Conservation (phyloP, 805 yeast species). For the Blastobotrys mokoenaii region DNA sequence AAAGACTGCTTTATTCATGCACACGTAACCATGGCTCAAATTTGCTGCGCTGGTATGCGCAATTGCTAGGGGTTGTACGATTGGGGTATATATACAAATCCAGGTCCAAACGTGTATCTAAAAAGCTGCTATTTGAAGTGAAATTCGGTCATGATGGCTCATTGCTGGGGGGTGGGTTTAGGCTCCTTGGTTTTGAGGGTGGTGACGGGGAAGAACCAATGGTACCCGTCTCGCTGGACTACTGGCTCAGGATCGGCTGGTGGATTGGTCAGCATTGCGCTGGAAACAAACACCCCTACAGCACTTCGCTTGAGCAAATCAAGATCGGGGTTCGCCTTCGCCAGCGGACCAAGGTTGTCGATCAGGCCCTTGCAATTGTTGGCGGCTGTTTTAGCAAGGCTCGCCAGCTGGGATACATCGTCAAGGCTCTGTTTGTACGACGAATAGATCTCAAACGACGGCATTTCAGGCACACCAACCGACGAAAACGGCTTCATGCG, state of each 20-base stretch:
- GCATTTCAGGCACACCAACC: conserved; percentile 68
- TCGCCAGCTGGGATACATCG: conserved; percentile 7
- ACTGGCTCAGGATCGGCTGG: conserved; percentile 12
- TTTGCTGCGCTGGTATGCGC: no score
- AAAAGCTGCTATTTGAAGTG: no score
- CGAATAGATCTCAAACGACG: conserved; percentile 32
- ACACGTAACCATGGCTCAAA: no score
- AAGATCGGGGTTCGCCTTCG: conserved; percentile 17
- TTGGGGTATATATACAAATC: no score
- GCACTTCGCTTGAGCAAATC: conserved; percentile 15
- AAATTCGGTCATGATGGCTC: no score
- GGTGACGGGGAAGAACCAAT: conserved; percentile 40
- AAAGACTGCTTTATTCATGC: neutral
- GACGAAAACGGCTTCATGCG: conserved; percentile 75
- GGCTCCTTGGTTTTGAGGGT: conserved; percentile 3
- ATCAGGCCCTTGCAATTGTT: conserved; percentile 13
- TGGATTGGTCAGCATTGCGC: conserved; percentile 1
- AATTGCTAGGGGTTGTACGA: no score
- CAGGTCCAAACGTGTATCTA: no score
- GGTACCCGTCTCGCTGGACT: conserved; percentile 31
- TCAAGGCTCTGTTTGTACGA: neutral
- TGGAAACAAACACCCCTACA: conserved; percentile 10
- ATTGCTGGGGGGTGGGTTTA: no score
- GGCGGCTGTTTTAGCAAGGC: conserved; percentile 20
- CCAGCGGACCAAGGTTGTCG: conserved; percentile 12